Base-by-base conservation (phyloP, 2,329 filamentous ascomycete genomes). In the Aspergillus udagawae region DNA sequence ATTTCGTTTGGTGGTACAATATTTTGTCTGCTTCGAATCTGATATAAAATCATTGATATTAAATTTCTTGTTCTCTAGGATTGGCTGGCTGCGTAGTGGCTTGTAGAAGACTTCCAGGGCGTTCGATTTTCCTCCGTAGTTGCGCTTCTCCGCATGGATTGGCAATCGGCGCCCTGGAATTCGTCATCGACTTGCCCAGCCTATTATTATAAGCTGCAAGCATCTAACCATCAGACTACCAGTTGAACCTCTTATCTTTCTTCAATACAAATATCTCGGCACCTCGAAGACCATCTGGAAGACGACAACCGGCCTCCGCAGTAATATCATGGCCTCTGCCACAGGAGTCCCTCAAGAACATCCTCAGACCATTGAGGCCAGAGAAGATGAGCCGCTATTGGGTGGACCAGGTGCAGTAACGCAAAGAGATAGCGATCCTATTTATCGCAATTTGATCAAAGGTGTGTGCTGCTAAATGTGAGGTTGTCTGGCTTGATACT, bases 351-450 rank as follows among this genome's bases (percentile, higher is more conserved):
- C 87, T 25, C 80, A 87, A 64, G 73, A 73, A 45, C 74, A 75
- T 60, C 74, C 76, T 52, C 71, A 76, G 55, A 69, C 71, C 57
- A 65, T 71, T 60, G 48, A 69, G 59, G 64, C 67, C 21, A 74
- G 73, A 45, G 88, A 91, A 68, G 81, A 87, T 52, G 86, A 90
- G 67, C 90, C 89, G 62, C 78, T 93, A 53, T 79, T 93, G 32
- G 89, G 88, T 53, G 79, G 81, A 51, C 81, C 86, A 47, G 90
- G 90, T 49, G 90, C 92, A 76, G 90, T 85, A 9, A 83, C 85
- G 51, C 91, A 95, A 77, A 77, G 78, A 57, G 82, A 87, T 41
- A 82, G 82, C 17, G 81, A 84, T 58, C 79, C 85, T 25, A 80
- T 95, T 53, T 78, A 84, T 60, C 80, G 81, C 65, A 96, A 96